A percentile compares a stretch with the other conserved stretches of the same genome.
Evolutionary conservation across 768 basidiomycete genomes (phyloP).

Genomic region (Suillus hirtellus): DNA sequence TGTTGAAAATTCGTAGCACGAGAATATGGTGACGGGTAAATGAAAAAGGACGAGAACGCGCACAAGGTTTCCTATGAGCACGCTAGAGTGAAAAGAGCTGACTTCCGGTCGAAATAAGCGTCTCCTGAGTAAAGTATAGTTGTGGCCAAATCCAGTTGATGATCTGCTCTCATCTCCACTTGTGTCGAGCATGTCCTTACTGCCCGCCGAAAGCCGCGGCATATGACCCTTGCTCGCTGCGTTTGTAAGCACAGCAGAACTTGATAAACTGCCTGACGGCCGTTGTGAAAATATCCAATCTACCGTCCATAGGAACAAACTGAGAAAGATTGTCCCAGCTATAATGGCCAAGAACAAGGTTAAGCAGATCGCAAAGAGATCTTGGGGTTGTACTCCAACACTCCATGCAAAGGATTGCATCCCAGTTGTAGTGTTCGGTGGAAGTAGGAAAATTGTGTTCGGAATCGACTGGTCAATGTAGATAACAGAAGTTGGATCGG

Average conservation of each 20-base stretch:
- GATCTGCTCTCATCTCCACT: slow-evolving; percentile 32
- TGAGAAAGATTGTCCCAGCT: slow-evolving; percentile 68
- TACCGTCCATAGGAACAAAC: slow-evolving; percentile 68
- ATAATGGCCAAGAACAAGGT: slow-evolving; percentile 79
- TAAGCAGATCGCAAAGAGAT: slow-evolving; percentile 83
- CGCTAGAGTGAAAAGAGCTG: slow-evolving; percentile 77
- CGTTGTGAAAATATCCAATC: slow-evolving; percentile 51
- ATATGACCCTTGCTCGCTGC: slow-evolving; percentile 30
- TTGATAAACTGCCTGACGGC: slow-evolving; percentile 20
- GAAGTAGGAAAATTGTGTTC: slow-evolving; percentile 76
- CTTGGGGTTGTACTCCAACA: slow-evolving; percentile 77
- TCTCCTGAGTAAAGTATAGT: slow-evolving; percentile 28
- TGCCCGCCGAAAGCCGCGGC: slow-evolving; percentile 43
- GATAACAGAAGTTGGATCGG: slow-evolving; percentile 69
- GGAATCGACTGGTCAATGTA: slow-evolving; percentile 68
- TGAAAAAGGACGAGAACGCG: slow-evolving; percentile 92
- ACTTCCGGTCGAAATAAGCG: slow-evolving; percentile 51
- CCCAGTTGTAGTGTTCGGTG: slow-evolving; percentile 57
- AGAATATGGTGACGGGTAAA: slow-evolving; percentile 90
- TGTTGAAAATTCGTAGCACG: slow-evolving; percentile 61
- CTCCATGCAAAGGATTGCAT: slow-evolving; percentile 84
- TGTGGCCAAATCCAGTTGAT: slow-evolving; percentile 25
- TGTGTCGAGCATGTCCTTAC: slow-evolving; percentile 53
- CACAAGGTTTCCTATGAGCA: slow-evolving; percentile 88
- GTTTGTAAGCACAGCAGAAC: slow-evolving; percentile 20